Percentiles rank a stretch among this genome's conserved stretches.
Conservation (phyloP, 2,329 filamentous ascomycete genomes). For the Graphiopsis chlorocephala region DNA sequence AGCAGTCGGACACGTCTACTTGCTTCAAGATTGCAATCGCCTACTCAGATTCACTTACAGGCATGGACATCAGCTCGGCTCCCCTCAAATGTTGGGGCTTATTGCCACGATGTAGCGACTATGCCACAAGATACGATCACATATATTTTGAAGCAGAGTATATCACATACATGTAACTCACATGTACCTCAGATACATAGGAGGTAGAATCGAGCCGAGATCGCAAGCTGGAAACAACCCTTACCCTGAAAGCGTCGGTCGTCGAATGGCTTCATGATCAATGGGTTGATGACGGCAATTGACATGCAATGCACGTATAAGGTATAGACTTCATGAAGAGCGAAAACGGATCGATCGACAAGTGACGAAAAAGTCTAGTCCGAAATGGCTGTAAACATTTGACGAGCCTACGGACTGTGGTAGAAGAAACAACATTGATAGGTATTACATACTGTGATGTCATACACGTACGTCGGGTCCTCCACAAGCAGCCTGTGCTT, state of each 20-base stretch:
- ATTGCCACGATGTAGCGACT: not conserved
- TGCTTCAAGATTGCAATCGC: not conserved
- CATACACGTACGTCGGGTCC: too few relatives aligned
- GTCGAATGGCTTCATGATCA: not conserved
- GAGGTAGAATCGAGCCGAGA: not conserved
- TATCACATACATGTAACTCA: too few relatives aligned
- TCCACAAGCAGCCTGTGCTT: too few relatives aligned
- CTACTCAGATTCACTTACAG: not conserved
- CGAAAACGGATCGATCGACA: too few relatives aligned
- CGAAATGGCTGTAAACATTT: too few relatives aligned
- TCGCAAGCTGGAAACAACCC: not conserved
- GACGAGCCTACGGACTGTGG: too few relatives aligned
- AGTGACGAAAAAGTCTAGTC: too few relatives aligned
- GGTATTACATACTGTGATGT: too few relatives aligned
- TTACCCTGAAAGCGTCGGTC: not conserved
- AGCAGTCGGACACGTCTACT: not conserved
- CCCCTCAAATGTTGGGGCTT: not conserved
- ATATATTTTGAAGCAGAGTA: not conserved
- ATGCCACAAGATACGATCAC: not conserved
- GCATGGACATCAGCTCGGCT: not conserved
- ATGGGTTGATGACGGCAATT: not conserved
- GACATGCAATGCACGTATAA: too few relatives aligned
- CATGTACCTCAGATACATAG: not conserved
- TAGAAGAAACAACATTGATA: too few relatives aligned
- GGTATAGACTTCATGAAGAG: too few relatives aligned